Evolutionary conservation across 192 early-diverging fungal species (phyloP), one percentile per base, ranked within the genome.

Genomic region (Obelidium mucronatum): DNA sequence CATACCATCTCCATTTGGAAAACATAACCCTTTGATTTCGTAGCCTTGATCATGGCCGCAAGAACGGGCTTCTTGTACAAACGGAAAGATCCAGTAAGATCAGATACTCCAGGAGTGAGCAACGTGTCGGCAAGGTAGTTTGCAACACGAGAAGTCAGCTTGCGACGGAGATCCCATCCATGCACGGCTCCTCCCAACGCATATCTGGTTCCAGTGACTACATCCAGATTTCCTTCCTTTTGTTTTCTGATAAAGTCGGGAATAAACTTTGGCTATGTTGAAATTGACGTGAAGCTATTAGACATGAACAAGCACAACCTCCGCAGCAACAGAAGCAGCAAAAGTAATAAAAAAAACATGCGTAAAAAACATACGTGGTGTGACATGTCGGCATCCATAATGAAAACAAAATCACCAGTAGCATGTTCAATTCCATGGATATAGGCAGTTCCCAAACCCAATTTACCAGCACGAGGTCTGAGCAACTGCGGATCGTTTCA

Each of bases 331-430:
- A n/a, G n/a, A n/a, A n/a, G n/a, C n/a, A n/a, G n/a, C n/a, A n/a
- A 75, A 40, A 36, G 42, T 30, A 62, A n/a, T n/a, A n/a, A n/a
- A n/a, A 31, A 19, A 30, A 3, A 17, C 24, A 39, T n/a, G 37
- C 78, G 3, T 36, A 62, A 37, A 11, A 40, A 34, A 8, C 75
- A 80, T 91, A 95, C 94, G 77, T 99, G 97, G 81, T 99, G 97
- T 31, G 96, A 97, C 91, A 99, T 96, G 79, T 99, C 97, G 28
- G 97, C 96, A 77, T 99, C 97, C 95, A 99, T 93, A 79, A 99
- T 97, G 74, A 99, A 94, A 40, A 97, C 87, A 88, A 92, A 97
- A 83, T 97, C 93, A 42, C 97, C 97, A 24, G 95, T 96, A 15
- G 95, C 94, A 80, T 92, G 91, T 81, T 97, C 88, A 31, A 97